phyloP scores from a whole-genome alignment of 1,139 yeast species.

The Kodamaea anthophila region DNA sequence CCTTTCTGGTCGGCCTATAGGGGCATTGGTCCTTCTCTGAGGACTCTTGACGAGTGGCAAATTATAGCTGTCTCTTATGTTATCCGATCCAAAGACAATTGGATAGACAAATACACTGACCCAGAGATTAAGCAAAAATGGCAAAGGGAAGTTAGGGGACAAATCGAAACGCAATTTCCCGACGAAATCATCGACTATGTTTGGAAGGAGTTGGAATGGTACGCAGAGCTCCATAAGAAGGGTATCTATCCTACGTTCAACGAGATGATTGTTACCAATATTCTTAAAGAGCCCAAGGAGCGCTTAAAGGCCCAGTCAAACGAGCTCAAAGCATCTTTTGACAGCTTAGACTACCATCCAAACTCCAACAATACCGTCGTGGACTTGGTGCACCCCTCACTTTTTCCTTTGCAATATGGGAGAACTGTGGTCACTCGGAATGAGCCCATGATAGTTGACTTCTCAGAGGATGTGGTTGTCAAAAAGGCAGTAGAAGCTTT shows the following conservation, averaged over 20 bases:
- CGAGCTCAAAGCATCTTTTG: slow-evolving; percentile 12
- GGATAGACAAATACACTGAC: slow-evolving; percentile 28
- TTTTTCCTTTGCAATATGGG: slow-evolving; percentile 33
- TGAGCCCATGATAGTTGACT: slow-evolving; percentile 9
- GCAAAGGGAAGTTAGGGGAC: slow-evolving; percentile 27
- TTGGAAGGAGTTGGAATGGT: slow-evolving; percentile 26
- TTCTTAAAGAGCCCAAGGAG: slow-evolving; percentile 6
- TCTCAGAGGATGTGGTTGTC: slow-evolving; percentile 10
- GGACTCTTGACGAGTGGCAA: slow-evolving; percentile 13
- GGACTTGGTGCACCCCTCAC: slow-evolving; percentile 40
- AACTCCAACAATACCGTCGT: slow-evolving; percentile 28
- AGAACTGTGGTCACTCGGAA: slow-evolving; percentile 19
- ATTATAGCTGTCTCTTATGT: slow-evolving; percentile 7
- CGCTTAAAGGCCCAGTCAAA: slow-evolving; percentile 9
- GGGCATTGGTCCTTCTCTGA: slow-evolving; percentile 11
- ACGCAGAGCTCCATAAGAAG: slow-evolving; percentile 11
- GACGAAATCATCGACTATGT: slow-evolving; percentile 19
- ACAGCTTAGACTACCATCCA: slow-evolving; percentile 32
- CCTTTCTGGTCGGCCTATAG: slow-evolving; percentile 12
- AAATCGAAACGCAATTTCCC: slow-evolving; percentile 13
- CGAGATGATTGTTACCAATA: slow-evolving; percentile 16
- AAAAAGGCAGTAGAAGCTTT: slow-evolving; percentile 14
- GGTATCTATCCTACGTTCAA: slow-evolving; percentile 12
- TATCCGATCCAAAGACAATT: slow-evolving; percentile 21
- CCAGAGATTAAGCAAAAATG: slow-evolving; percentile 15